Conservation (phyloP, 1,284 basidiomycete species). For the Fomitopsis pinicola region DNA sequence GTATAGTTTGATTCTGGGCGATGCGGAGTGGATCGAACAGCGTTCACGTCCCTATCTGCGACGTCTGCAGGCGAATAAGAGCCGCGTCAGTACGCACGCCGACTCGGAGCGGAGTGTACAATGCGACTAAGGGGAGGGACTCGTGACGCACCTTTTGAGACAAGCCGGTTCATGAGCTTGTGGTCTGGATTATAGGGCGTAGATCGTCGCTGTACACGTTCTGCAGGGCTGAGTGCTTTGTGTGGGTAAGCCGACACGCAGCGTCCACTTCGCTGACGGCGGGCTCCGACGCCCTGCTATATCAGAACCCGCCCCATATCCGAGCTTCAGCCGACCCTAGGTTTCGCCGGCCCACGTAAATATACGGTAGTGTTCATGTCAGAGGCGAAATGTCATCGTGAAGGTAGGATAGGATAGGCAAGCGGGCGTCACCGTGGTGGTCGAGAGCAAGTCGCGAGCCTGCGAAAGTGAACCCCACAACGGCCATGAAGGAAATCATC, state of each 20-base stretch:
- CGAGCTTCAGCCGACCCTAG: slow-evolving; percentile 1
- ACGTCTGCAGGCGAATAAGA: not conserved
- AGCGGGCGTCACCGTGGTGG: not conserved
- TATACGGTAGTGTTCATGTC: not conserved
- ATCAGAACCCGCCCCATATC: slow-evolving; percentile 1
- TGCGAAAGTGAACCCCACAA: not conserved
- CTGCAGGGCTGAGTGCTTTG: not conserved
- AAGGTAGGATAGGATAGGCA: not conserved
- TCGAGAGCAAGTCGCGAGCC: slow-evolving; percentile 1
- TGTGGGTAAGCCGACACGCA: slow-evolving; percentile 4
- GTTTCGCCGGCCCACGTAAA: not conserved
- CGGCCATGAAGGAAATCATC: slow-evolving; percentile 67
- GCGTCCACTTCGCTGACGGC: not conserved
- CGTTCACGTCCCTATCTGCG: not conserved
- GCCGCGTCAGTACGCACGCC: not conserved
- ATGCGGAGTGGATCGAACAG: not conserved
- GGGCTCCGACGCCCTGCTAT: not conserved
- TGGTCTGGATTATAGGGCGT: not conserved
- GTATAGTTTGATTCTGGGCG: not conserved
- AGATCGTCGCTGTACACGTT: not conserved
- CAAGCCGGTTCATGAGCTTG: not conserved
- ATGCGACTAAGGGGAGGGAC: not conserved
- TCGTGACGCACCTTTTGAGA: slow-evolving; percentile 2
- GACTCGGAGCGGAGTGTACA: not conserved
- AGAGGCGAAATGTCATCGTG: not conserved